These are phyloP conservation scores for Penicillium sp. DNA, from an alignment of 2,329 filamentous ascomycete genomes.

Conservation along the genomic window DNA sequence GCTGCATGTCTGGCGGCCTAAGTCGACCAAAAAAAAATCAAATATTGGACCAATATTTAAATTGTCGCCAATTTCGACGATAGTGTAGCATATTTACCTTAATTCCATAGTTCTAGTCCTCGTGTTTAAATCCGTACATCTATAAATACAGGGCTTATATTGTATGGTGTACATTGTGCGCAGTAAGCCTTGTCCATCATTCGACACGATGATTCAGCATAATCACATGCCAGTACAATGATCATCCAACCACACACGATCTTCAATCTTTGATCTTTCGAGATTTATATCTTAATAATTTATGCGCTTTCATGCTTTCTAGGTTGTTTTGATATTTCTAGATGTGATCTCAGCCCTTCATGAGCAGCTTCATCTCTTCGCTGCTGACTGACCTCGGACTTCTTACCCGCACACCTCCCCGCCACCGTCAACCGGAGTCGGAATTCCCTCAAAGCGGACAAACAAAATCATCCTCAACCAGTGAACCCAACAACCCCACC, in stretches of 20 bases:
- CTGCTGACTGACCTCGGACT: slow-evolving; percentile 46
- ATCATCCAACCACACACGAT: not conserved
- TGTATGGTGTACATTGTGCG: no score
- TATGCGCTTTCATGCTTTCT: not conserved
- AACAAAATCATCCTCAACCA: slow-evolving; percentile 20
- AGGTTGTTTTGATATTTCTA: not conserved
- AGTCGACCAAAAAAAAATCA: not conserved
- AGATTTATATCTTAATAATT: not conserved
- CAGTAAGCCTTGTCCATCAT: not conserved
- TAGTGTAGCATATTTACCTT: not conserved
- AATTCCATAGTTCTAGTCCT: not conserved
- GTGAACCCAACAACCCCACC: slow-evolving; percentile 13
- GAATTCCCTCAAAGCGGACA: slow-evolving; percentile 23
- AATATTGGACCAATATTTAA: not conserved
- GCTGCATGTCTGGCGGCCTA: not conserved
- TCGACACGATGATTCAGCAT: slow-evolving; percentile 24
- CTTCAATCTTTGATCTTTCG: not conserved
- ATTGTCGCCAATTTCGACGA: not conserved
- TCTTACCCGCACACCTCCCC: slow-evolving; percentile 40
- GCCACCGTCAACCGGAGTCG: slow-evolving; percentile 23
- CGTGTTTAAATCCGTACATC: not conserved
- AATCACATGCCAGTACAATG: slow-evolving; percentile 13
- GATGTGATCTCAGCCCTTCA: slow-evolving; percentile 33
- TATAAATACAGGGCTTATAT: not conserved
- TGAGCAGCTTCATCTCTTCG: slow-evolving; percentile 47